Conservation (phyloP, 768 basidiomycete species). For the Lactarius deliciosus region DNA sequence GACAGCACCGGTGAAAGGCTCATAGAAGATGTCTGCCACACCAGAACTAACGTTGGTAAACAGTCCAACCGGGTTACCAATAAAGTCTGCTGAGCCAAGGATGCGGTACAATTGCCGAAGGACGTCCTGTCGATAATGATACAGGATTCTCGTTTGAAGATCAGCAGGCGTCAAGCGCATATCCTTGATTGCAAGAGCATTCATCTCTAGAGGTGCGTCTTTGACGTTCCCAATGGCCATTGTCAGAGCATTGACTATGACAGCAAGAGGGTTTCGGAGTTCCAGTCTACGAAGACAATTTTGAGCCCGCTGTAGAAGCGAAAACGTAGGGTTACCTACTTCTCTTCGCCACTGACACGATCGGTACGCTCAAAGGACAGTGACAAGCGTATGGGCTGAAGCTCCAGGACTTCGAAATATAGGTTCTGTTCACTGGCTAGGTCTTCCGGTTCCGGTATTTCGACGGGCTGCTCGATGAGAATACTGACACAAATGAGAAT, state of each 20-base stretch:
- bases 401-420: conserved; percentile 93
- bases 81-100: conserved; percentile 97
- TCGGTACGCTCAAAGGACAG: conserved; percentile 98
- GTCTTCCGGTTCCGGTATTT: conserved; percentile 68
- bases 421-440: conserved; percentile 72
- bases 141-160: conserved; percentile 76
- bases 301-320: neutral
- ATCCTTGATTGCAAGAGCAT: conserved; percentile 91
- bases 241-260: conserved; percentile 89
- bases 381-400: conserved; percentile 90
- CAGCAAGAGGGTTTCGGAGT: conserved; percentile 87
- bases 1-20: conserved; percentile 94
- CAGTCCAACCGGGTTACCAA: conserved; percentile 92
- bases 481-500: conserved; percentile 44
- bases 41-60: conserved; percentile 99
- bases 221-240: conserved; percentile 98
- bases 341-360: conserved; percentile 87
- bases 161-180: conserved; percentile 86
- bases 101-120: conserved; percentile 94
- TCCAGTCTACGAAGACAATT: conserved; percentile 50
- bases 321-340: conserved; percentile 50
- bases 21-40: conserved; percentile 97
- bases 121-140: conserved; percentile 93
- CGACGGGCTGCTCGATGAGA: conserved; percentile 66
- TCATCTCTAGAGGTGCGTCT: conserved; percentile 91